phyloP scores from a whole-genome alignment of 2,329 filamentous ascomycete genomes.

The Fusarium marasasianum region DNA sequence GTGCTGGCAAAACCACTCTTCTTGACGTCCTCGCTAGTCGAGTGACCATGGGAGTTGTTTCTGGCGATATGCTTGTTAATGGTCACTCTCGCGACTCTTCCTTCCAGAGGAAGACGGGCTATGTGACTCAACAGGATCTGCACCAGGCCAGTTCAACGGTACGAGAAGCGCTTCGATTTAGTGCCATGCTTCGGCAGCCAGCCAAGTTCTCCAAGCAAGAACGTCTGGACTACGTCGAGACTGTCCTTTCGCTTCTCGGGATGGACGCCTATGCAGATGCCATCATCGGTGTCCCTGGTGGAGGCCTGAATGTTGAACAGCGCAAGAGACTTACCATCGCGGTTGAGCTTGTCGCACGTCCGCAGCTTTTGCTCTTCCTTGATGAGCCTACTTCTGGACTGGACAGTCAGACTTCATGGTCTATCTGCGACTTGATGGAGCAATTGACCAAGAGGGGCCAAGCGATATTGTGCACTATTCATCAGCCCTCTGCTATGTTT shows the following conservation, averaged over 20 bases:
- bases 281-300: slow-evolving; percentile 67
- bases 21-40: slow-evolving; percentile 83
- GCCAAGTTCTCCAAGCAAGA: slow-evolving; percentile 71
- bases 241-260: slow-evolving; percentile 70
- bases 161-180: slow-evolving; percentile 83
- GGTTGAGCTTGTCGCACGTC: slow-evolving; percentile 62
- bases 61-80: slow-evolving; percentile 76
- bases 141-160: slow-evolving; percentile 83
- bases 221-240: slow-evolving; percentile 83
- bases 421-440: slow-evolving; percentile 65
- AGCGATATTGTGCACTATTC: slow-evolving; percentile 50
- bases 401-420: slow-evolving; percentile 68
- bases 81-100: slow-evolving; percentile 73
- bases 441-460: slow-evolving; percentile 63
- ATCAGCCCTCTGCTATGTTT: slow-evolving; percentile 47
- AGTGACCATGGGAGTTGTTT: slow-evolving; percentile 86
- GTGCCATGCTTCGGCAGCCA: slow-evolving; percentile 81
- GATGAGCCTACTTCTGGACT: slow-evolving; percentile 68
- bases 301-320: slow-evolving; percentile 67
- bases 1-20: slow-evolving; percentile 88
- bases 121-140: slow-evolving; percentile 90
- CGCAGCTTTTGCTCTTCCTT: slow-evolving; percentile 65
- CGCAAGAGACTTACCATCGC: slow-evolving; percentile 67
- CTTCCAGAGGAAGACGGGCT: slow-evolving; percentile 88
- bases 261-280: slow-evolving; percentile 71